phyloP scores from a whole-genome alignment of 768 basidiomycete species.

The Lactarius vividus region DNA sequence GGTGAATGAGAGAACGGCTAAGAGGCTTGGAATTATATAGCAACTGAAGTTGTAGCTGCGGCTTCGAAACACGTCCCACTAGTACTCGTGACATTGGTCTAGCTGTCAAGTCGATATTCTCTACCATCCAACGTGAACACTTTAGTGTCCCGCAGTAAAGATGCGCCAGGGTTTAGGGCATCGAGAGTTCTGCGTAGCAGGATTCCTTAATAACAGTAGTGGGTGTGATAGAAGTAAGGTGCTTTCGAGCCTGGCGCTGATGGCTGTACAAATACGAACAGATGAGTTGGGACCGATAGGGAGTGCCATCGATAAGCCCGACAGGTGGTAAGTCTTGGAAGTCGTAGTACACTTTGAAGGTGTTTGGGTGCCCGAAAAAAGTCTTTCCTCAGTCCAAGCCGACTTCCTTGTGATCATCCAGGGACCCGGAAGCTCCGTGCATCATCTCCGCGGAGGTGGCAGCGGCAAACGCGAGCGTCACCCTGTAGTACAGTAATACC shows the following conservation, averaged over 20 bases:
- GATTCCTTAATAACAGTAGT: neutral
- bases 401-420: neutral
- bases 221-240: neutral
- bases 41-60: neutral
- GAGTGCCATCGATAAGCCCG: neutral
- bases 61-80: neutral
- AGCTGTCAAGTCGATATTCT: neutral
- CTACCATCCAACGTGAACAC: neutral
- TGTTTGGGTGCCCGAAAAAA: neutral
- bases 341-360: too few species aligned
- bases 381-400: too few species aligned
- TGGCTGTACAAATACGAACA: neutral
- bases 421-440: neutral
- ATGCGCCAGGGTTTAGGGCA: neutral
- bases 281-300: neutral
- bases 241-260: neutral
- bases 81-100: neutral
- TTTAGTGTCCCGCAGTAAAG: neutral
- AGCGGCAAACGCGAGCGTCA: neutral
- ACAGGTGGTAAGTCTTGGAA: neutral
- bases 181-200: neutral
- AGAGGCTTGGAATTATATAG: neutral
- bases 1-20: neutral
- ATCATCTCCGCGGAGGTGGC: neutral
- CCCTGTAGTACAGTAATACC: neutral